Evolutionary conservation across 371 early-diverging fungal species (phyloP).

Genomic region (Rhizopus arrhizus): DNA sequence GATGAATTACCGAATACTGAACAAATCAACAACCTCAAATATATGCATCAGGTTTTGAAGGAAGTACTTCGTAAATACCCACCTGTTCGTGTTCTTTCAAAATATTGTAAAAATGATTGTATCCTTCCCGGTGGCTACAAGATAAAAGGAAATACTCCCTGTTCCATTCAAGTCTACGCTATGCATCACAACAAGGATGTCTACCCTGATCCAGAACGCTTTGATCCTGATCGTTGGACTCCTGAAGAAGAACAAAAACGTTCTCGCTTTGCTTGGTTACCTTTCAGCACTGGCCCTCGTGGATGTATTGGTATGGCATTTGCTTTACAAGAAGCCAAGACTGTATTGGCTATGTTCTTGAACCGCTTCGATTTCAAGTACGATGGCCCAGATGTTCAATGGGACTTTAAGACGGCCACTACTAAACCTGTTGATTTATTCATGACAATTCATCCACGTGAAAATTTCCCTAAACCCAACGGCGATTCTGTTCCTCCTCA

Average conservation of each 20-base stretch:
- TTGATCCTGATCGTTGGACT: conserved; percentile 60
- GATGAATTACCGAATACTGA: conserved; percentile 43
- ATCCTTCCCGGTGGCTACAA: conserved; percentile 51
- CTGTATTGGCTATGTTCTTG: conserved; percentile 54
- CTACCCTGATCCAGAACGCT: conserved; percentile 49
- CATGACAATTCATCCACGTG: conserved; percentile 44
- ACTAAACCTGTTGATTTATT: conserved; percentile 43
- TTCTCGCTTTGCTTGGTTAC: conserved; percentile 57
- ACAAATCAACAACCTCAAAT: conserved; percentile 50
- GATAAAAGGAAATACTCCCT: conserved; percentile 26
- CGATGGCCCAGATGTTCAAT: conserved; percentile 41
- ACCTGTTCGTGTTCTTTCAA: conserved; percentile 48
- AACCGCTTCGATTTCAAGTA: conserved; percentile 44
- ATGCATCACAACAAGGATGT: conserved; percentile 53
- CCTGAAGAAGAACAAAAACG: conserved; percentile 60
- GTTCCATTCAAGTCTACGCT: conserved; percentile 31
- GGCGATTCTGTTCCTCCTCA: background rate
- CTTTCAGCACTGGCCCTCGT: conserved; percentile 55
- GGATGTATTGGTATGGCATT: conserved; percentile 57
- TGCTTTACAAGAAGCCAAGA: conserved; percentile 63
- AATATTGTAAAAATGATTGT: conserved; percentile 56
- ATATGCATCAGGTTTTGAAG: conserved; percentile 51
- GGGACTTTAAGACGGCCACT: conserved; percentile 39
- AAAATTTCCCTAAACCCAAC: conserved; percentile 43
- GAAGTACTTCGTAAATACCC: conserved; percentile 58